These are phyloP conservation scores for Didymella exigua DNA, from an alignment of 2,329 filamentous ascomycete species.

Conservation along the genomic window DNA sequence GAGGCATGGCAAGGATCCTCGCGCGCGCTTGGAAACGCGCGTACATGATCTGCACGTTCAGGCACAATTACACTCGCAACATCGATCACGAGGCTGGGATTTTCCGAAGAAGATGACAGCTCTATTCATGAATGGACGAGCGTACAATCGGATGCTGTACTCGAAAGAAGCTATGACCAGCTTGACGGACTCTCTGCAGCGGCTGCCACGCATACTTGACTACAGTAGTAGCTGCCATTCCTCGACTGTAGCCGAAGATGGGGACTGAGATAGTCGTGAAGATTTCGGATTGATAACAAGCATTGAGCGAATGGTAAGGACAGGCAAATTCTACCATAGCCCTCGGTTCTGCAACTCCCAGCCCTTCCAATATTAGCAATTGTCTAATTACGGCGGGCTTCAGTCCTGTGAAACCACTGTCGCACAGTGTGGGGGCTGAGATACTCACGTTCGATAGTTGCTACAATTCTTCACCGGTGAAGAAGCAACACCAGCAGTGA, in stretches of 20 bases:
- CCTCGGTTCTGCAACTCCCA: neutral
- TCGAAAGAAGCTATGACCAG: neutral
- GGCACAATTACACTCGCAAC: neutral
- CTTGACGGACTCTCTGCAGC: neutral
- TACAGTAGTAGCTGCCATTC: neutral
- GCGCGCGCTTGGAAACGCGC: neutral
- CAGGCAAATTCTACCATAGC: neutral
- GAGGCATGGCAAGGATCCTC: neutral
- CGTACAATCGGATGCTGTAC: neutral
- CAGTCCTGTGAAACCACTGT: neutral
- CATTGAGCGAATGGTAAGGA: neutral
- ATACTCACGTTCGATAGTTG: neutral
- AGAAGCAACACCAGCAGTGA: neutral
- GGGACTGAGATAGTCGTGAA: neutral
- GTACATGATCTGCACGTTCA: neutral
- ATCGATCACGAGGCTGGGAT: neutral
- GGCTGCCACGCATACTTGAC: neutral
- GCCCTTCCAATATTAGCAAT: constrained; percentile 5
- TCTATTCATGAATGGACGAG: neutral
- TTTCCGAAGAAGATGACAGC: neutral
- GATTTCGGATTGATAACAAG: neutral
- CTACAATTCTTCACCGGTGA: neutral
- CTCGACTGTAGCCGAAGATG: neutral
- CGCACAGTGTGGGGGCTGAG: neutral
- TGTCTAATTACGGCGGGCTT: neutral